Base-by-base conservation (phyloP, 768 basidiomycete species). In the Russula olivacea region DNA sequence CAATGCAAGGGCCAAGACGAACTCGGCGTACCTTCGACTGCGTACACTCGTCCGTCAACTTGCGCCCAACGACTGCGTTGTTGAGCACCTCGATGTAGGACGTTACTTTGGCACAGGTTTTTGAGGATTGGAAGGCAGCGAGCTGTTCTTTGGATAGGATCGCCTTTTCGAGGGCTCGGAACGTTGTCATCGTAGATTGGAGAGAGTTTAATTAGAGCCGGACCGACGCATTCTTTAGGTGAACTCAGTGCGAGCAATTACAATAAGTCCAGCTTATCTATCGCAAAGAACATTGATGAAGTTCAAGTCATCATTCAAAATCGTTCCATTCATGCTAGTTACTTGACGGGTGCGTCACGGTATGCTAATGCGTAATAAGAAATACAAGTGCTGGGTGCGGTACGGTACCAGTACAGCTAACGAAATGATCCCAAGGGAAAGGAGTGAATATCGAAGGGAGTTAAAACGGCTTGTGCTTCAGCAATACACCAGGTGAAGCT, bases 141-240 rank as follows among this genome's bases (percentile, higher is more conserved):
- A 98, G 82, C 68, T 98, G 94, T 5, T 80, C 82, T 34, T 80
- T 83, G 1, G 86, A 82, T 32, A 98, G 75, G 65, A 99, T 91
- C 28, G 75, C 78, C 76, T 95, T 96, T 47, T 75, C 75, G 0
- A 88, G 91, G 40, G 73, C 63, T 67, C 78, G 72, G 72, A 79
- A 89, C 4, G 74, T 58, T 71, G 72, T 73, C 53, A 69, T 61
- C 58, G 66, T 61, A 21, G 34, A 19, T 43, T 12, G 2, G n/a
- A 15, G 30, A 9, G 9, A 30, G 12, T 32, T 50, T 17, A 41
- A 8, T 15, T 40, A 1, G 25, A 28, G 17, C 41, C 52, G 51
- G 34, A 34, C 34, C 34, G 34, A 34, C 34, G 34, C 28, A 28
- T 28, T 28, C n/a, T 28, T 28, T 28, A 28, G 28, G 28, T 28